Conservation (phyloP, 2,329 filamentous ascomycete species). For the Grosmannia clavigera region DNA sequence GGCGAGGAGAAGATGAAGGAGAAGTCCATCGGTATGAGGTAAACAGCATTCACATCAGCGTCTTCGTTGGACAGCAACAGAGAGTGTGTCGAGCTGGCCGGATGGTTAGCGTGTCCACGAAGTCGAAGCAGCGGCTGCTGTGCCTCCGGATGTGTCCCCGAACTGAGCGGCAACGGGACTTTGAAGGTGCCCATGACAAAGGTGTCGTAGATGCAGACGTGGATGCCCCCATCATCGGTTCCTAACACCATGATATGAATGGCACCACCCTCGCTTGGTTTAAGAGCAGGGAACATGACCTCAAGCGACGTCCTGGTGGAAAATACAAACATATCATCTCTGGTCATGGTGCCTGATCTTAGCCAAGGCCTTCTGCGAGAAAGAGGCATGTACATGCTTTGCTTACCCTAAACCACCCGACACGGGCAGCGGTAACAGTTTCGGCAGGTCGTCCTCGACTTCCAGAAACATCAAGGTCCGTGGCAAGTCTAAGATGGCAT, state of each 20-base stretch:
- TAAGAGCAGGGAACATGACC: conserved; percentile 51
- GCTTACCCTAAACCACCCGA: conserved; percentile 51
- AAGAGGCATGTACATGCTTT: background rate
- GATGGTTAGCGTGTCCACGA: conserved; percentile 56
- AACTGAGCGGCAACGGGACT: conserved; percentile 25
- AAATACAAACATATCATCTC: conserved; percentile 49
- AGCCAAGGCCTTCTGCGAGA: background rate
- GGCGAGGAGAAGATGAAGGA: conserved; percentile 68
- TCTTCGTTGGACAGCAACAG: conserved; percentile 41
- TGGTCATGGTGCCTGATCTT: conserved; percentile 11
- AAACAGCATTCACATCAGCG: conserved; percentile 30
- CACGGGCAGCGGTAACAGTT: conserved; percentile 57
- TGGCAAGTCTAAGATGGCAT: conserved; percentile 44
- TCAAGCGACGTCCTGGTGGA: conserved; percentile 58
- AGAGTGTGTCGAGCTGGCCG: conserved; percentile 62
- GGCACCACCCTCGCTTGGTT: conserved; percentile 55
- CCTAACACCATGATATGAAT: conserved; percentile 70
- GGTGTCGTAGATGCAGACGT: conserved; percentile 75
- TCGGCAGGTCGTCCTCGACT: conserved; percentile 63
- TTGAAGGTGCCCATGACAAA: conserved; percentile 62
- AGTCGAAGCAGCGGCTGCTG: conserved; percentile 17
- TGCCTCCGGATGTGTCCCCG: background rate
- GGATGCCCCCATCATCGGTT: conserved; percentile 56
- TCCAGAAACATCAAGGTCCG: conserved; percentile 63
- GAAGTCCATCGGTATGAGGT: conserved; percentile 69